Base-by-base conservation (phyloP, 306 rosid genomes). In the Luffa aegyptiaca region DNA sequence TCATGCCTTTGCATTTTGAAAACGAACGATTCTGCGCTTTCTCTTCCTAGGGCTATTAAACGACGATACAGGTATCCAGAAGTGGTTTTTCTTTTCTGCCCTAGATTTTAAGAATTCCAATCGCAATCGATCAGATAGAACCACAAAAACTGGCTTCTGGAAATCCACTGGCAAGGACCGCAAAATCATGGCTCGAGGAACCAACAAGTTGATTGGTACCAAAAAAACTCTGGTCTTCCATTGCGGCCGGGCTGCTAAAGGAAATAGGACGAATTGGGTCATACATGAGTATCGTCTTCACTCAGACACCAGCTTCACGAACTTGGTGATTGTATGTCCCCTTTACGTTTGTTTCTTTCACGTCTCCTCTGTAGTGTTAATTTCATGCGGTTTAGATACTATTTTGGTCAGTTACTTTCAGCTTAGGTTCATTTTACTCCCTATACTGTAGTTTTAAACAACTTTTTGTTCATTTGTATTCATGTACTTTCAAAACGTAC, bases 171-270 rank as follows among this genome's bases (percentile, higher is more conserved):
- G 97, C 0, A 41, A 4, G 6, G 92, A 88, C 8, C 68, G 90
- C 20, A 2, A 7, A 0, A 78, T 92, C 56, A 86, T 21, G 85
- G 77, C 3, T 7, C 71, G 52, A 8, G 84, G 77, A n/a, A 84
- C 77, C 13, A 65, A 56, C 35, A 39, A 7, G 0, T 66, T 86
- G 39, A 87, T 92, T 71, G 98, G 92, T 8, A 81, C 72, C 12
- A 94, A 89, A 88, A 90, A 85, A 86, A 89, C 87, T 26, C 76
- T 94, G 76, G 92, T 90, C 48, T 94, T 86, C 80, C 16, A 89
- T 16, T 0, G 0, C 8, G 92, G 90, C 3, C 83, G 82, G 56
- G 66, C 45, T 85, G 85, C 86, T 36, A 0, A 0, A 31, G 84
- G 77, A 76, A 26, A 21, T 14, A 76, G 20, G 83, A 86, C 89